phyloP scores from a whole-genome alignment of 2,329 filamentous ascomycete genomes.

The Stachybotrys elegans region DNA sequence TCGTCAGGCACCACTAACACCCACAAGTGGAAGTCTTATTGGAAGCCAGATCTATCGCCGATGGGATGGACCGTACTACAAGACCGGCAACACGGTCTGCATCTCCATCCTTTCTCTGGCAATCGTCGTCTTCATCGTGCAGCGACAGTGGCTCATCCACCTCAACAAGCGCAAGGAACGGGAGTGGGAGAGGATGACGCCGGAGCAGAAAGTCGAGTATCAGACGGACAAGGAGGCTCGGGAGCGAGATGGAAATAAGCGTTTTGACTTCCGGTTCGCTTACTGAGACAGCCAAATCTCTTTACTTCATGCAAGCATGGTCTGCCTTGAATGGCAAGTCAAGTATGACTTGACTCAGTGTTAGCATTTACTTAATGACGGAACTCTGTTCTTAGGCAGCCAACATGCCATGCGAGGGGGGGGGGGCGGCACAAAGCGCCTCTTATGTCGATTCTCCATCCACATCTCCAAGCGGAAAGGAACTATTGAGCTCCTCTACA shows the following conservation, averaged over 20 bases:
- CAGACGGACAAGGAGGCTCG: constrained; percentile 37
- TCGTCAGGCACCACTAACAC: too few relatives aligned
- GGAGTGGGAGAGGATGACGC: constrained; percentile 39
- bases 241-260: constrained; percentile 43
- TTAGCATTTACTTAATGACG: too few relatives aligned
- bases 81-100: constrained; percentile 51
- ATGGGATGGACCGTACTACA: constrained; percentile 51
- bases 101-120: constrained; percentile 46
- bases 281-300: constrained; percentile 29
- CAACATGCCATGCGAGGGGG: too few relatives aligned
- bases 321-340: too few relatives aligned
- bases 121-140: constrained; percentile 43
- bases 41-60: constrained; percentile 44
- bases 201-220: constrained; percentile 38
- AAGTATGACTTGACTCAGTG: too few relatives aligned
- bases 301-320: too few relatives aligned
- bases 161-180: constrained; percentile 45
- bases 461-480: too few relatives aligned
- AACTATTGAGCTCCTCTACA: too few relatives aligned
- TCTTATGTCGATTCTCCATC: too few relatives aligned
- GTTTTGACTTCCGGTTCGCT: constrained; percentile 46
- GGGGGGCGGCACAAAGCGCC: too few relatives aligned
- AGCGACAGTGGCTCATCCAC: constrained; percentile 36
- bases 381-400: too few relatives aligned
- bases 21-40: constrained; percentile 34